These are phyloP conservation scores for Neurospora hispaniola DNA, from an alignment of 495 filamentous ascomycete genomes.

Conservation along the genomic window DNA sequence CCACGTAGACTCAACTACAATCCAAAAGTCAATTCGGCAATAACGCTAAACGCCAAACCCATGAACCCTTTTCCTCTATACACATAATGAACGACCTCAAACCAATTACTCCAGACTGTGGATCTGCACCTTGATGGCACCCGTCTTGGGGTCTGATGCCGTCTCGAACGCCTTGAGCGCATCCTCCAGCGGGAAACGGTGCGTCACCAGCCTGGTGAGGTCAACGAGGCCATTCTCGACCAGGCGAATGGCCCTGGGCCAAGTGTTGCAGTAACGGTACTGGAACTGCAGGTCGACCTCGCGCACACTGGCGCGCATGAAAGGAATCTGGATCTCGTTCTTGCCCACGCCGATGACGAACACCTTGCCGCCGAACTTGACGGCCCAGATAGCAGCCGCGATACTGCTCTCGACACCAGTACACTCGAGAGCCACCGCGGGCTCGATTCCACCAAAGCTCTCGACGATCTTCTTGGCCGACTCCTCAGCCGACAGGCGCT, in stretches of 20 bases:
- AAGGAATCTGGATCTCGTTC: conserved; percentile 88
- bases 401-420: conserved; percentile 88
- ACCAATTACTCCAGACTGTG: conserved; percentile 41
- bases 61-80: not conserved
- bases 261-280: conserved; percentile 91
- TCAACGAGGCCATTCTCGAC: conserved; percentile 74
- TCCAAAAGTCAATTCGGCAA: not conserved
- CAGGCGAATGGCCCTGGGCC: conserved; percentile 84
- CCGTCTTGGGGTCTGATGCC: conserved; percentile 75
- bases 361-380: conserved; percentile 88
- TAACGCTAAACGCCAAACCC: not conserved
- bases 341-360: conserved; percentile 89
- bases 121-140: conserved; percentile 94
- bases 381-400: conserved; percentile 71
- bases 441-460: conserved; percentile 60
- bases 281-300: conserved; percentile 94
- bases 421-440: conserved; percentile 73
- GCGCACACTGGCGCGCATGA: conserved; percentile 80
- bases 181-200: conserved; percentile 76
- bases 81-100: not conserved
- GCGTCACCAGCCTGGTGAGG: conserved; percentile 71
- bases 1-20: not conserved
- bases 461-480: conserved; percentile 54
- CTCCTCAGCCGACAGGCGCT: conserved; percentile 57
- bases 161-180: conserved; percentile 82